Base-by-base conservation (phyloP, 495 filamentous ascomycete genomes). In the Talaromyces stipitatus region DNA sequence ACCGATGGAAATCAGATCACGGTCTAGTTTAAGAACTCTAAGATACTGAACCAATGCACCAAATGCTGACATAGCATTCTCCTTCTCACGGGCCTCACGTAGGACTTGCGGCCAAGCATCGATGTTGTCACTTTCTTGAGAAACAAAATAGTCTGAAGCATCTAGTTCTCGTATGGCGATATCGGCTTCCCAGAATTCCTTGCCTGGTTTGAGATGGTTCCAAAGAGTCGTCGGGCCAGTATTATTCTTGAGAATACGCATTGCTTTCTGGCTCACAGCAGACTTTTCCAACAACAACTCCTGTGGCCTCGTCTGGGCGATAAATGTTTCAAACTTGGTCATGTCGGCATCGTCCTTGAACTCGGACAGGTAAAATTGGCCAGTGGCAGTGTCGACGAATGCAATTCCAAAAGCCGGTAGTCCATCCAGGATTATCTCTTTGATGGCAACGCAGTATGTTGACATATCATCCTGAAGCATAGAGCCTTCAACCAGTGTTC, bases 391-490 rank as follows among this genome's bases (percentile, higher is more conserved):
- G 64, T 99, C 95, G 22, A 97, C 92, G 69, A 97, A 97, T 1
- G 89, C 84, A 41, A 97, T 83, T 14, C 95, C 95, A 67, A 97
- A 97, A 1, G 83, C 84, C 20, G 94, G 92, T 36, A 83, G 78
- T 36, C 85, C 85, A 55, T 92, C 87, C 2, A 86, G 72, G 18
- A 89, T 78, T 0, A 82, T 84, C 66, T 97, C 92, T 69, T 97
- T 97, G 70, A 99, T 94, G 2, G 95, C 89, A 54, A 92, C 90
- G 72, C 95, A 99, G 70, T 87, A 99, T 0, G 90, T 95, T 2
- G 94, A 91, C 86, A 95, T 96, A 66, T 97, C 95, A 66, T 97
- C 91, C 69, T 97, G 91, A 18, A 99, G 83, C 95, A 99, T 97
- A 59, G 86, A 86, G 12, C 88, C 90, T 54, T 99, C 95, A 36